Evolutionary conservation across 1,284 basidiomycete species (phyloP).

Genomic region (Naganishia sp.): DNA sequence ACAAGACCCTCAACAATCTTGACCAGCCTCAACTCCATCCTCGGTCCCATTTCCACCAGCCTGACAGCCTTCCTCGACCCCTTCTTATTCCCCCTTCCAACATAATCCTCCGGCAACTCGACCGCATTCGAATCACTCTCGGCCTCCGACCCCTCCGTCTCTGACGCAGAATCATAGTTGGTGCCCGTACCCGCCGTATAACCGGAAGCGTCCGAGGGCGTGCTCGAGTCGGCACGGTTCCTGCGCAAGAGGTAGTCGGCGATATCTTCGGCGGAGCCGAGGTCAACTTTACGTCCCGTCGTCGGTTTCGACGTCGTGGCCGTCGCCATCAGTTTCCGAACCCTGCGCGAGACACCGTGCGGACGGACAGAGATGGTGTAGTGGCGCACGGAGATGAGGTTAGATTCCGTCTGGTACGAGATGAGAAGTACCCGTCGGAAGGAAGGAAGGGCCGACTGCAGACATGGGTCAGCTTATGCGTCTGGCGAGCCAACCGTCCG

Average conservation of each 20-base stretch:
- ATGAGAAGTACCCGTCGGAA: constrained; percentile 87
- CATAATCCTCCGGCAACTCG: constrained; percentile 84
- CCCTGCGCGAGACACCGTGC: constrained; percentile 86
- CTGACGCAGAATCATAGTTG: constrained; percentile 77
- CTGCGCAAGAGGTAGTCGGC: constrained; percentile 88
- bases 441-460: constrained; percentile 80
- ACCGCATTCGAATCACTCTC: constrained; percentile 73
- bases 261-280: constrained; percentile 87
- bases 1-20: constrained; percentile 95
- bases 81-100: constrained; percentile 89
- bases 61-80: constrained; percentile 87
- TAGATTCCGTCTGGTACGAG: constrained; percentile 82
- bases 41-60: constrained; percentile 90
- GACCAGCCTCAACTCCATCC: constrained; percentile 88
- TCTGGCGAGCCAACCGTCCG: constrained; percentile 57
- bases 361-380: constrained; percentile 94
- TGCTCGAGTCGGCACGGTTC: constrained; percentile 57
- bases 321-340: constrained; percentile 75
- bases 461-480: constrained; percentile 56
- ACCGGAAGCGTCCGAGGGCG: constrained; percentile 25
- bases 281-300: constrained; percentile 63
- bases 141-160: constrained; percentile 64
- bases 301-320: constrained; percentile 54
- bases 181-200: constrained; percentile 34
- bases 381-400: constrained; percentile 90